Evolutionary conservation across 495 filamentous ascomycete species (phyloP), one percentile per base, ranked within the genome.

Genomic region (Terfezia claveryi): DNA sequence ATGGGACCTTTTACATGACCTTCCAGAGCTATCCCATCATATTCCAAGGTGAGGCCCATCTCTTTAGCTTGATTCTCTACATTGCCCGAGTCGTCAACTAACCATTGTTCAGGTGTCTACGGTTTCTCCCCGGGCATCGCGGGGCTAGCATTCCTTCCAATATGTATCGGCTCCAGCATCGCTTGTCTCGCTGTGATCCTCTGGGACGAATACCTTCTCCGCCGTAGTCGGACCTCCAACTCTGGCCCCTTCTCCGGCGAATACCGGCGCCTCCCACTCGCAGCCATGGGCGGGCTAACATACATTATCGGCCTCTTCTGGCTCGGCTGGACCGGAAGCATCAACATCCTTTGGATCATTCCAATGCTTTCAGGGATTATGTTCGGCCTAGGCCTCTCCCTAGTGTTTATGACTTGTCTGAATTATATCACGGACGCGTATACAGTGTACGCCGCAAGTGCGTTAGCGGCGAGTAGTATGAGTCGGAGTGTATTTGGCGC

Each of bases 361-460:
- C 81, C 82, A 0, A 71, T 78, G 20, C 59, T 83, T 2, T 74
- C 78, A 0, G 81, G 80, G 0, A 61, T 85, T 10, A 68, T 79
- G 1, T 87, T 85, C 58, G 83, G 83, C 16, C 69, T 79, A 36
- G 83, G 80, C 8, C 85, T 81, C 63, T 68, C 77, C 9, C 69
- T 77, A 16, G 75, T 79, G 16, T 85, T 84, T 64, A 79, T 80
- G 46, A 76, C 79, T 0, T 73, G 82, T 27, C 66, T 87, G 10
- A 88, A 84, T 57, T 88, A 87, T 56, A 70, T 87, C 49, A 80
- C 81, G 10, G 83, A 88, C 61, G 82, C 82, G 10, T 87, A 88
- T 66, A 75, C 76, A 53, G 75, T 81, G 53, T 85, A 78, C 63
- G 80, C 83, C 1, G 83, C 83, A 4, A 76, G 72, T 17, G 83